Base-by-base conservation (phyloP, 108 stramenopile species). In the Hondaea fermentalgiana region DNA sequence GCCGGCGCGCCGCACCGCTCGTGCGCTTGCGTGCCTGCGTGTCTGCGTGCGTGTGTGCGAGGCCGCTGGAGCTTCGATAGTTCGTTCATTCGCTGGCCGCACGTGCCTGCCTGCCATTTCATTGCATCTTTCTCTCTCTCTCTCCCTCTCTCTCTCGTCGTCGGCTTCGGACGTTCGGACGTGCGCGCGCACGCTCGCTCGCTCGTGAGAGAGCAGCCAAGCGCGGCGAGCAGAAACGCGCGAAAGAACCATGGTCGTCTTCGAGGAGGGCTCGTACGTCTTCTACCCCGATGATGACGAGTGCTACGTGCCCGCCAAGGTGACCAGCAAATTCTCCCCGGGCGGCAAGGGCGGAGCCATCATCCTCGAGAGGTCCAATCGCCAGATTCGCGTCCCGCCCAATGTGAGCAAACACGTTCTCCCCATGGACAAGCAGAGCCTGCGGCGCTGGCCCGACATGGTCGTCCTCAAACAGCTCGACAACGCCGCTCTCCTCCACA, bases 401-500 rank as follows among this genome's bases (percentile, higher is more conserved):
- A 83, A 83, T 12, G 1, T 45, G 43, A 83, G 76, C 23, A 28
- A 47, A 45, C 14, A 83, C 23, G 51, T 53, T 2, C 19, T 53
- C 12, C 51, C 76, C 45, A 83, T 83, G 76, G 76, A 83, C 76
- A 53, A 83, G 23, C 76, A 83, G 76, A 83, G 76, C 76, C n/a
- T 53, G 76, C 45, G 51, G 51, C 45, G 49, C 43, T 83, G 45
- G 49, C 49, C 45, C 28, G 76, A 83, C 51, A 83, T 83, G 76
- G 76, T 83, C 49, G n/a, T 83, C 2, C 76, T 83, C 76, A 83
- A 83, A 45, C 76, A 83, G 76, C 76, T 83, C 49, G 76, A 83
- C 60, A 88, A 58, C 47, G 92, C 91, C 4, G 45, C 88, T 45
- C 92, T 93, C 45, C 64, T 93, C 72, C 87, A 88, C 88, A 91